phyloP scores from a whole-genome alignment of 345 rosid species.

The Salix udensis region DNA sequence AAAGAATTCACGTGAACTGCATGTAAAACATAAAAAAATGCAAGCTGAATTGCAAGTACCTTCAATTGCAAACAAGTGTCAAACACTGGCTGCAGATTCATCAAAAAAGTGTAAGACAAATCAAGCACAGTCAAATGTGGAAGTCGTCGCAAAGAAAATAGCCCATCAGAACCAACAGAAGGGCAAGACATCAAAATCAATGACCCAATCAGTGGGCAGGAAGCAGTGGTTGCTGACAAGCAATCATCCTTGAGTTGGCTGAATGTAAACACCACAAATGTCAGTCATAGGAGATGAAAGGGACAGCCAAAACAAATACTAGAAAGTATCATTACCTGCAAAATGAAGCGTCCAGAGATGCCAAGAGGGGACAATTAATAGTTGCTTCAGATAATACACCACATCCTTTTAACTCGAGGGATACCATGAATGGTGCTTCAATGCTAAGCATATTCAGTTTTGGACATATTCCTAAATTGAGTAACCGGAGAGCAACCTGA shows the following conservation, averaged over 20 bases:
- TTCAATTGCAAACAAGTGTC: constrained; percentile 76
- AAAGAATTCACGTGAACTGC: not conserved
- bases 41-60: constrained; percentile 36
- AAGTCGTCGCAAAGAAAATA: constrained; percentile 62
- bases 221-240: constrained; percentile 70
- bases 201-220: constrained; percentile 80
- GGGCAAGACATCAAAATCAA: constrained; percentile 91
- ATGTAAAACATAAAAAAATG: not conserved
- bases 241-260: constrained; percentile 90
- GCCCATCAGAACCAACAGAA: constrained; percentile 76
- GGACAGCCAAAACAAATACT: not conserved
- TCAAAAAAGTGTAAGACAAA: constrained; percentile 88
- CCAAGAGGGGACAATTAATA: constrained; percentile 72
- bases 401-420: constrained; percentile 94
- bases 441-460: constrained; percentile 66
- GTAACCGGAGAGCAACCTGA: constrained; percentile 85
- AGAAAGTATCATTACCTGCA: constrained; percentile 55
- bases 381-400: constrained; percentile 83
- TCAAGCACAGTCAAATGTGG: constrained; percentile 64
- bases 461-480: constrained; percentile 93
- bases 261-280: constrained; percentile 21
- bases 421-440: constrained; percentile 74
- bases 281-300: constrained; percentile 11
- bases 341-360: constrained; percentile 92
- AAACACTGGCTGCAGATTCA: constrained; percentile 72